These are phyloP conservation scores for Pseudogymnoascus destructans DNA, from an alignment of 2,329 filamentous ascomycete genomes.

Conservation along the genomic window DNA sequence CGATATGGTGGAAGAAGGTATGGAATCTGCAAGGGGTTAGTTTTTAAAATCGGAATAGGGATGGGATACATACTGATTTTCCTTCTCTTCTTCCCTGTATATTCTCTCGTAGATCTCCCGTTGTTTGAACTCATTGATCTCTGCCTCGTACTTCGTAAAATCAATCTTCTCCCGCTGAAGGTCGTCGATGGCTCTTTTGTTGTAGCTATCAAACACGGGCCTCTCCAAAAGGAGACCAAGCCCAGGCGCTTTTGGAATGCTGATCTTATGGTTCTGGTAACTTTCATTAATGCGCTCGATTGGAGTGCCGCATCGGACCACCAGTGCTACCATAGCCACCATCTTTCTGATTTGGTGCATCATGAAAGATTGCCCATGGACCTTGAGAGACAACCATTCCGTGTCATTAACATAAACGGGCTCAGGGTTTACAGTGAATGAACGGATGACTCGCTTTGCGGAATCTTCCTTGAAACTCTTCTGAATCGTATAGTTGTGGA, in stretches of 20 bases:
- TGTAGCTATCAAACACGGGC: constrained; percentile 85
- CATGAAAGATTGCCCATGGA: constrained; percentile 98
- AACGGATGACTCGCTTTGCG: constrained; percentile 82
- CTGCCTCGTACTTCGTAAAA: constrained; percentile 63
- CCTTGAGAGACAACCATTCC: constrained; percentile 90
- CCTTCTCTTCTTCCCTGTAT: constrained; percentile 76
- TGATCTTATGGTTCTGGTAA: constrained; percentile 59
- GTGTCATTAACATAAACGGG: constrained; percentile 82
- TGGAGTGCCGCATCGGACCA: constrained; percentile 73
- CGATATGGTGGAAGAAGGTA: constrained; percentile 66
- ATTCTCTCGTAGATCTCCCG: constrained; percentile 84
- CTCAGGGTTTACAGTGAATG: constrained; percentile 62
- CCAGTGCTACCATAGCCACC: constrained; percentile 81
- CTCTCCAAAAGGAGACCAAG: constrained; percentile 78
- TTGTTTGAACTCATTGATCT: constrained; percentile 83
- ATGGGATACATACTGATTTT: constrained; percentile 55
- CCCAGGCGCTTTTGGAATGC: constrained; percentile 87
- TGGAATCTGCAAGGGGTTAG: constrained; percentile 45
- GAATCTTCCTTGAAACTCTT: constrained; percentile 73
- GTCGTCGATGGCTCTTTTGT: constrained; percentile 52
- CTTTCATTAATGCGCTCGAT: constrained; percentile 58
- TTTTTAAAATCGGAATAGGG: constrained; percentile 15
- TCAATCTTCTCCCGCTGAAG: constrained; percentile 57
- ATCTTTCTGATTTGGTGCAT: constrained; percentile 99
- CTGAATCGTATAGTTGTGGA: constrained; percentile 94